Evolutionary conservation across 1,284 basidiomycete genomes (phyloP), one percentile per base, ranked within the genome.

Genomic region (Boletus smithii): DNA sequence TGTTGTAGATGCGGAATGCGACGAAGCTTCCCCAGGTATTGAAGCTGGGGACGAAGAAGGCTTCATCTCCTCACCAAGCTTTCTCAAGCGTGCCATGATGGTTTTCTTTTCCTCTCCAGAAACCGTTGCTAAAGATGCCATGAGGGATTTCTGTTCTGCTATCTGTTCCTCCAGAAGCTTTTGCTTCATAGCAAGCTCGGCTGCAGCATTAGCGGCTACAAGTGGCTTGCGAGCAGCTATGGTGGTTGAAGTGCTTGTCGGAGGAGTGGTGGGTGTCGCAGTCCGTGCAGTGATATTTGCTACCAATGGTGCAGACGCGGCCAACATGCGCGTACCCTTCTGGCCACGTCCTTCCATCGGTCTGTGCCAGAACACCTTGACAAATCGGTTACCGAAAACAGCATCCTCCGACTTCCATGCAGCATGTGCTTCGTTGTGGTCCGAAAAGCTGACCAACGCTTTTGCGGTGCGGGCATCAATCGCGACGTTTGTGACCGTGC

Each of bases 351-450:
- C 92, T 46, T 88, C 88, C 78, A 92, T 80, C 3, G 92, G 92
- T 56, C 85, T 76, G 71, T 95, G 92, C 92, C 92, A 95, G 58
- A 93, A 88, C 33, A 95, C 77, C 67, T 95, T 97, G 57, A 97
- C 93, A 64, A 97, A 97, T 33, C 95, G 82, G 59, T 94, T 95
- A 14, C 84, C 85, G 62, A 97, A 97, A 22, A 97, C 87, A 14
- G 93, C 92, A 51, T 95, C 92, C 63, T 95, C 91, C 22, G 83
- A 85, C 65, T 88, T 90, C 88, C 95, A 94, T 0, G 95, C 95
- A 18, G 81, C 76, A 59, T 87, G 83, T 1, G 95, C 95, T 62
- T 95, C 88, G 18, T 79, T 79, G 59, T 94, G 91, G n/a, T 77
- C 80, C 16, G 83, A 77, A 67, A 95, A 98, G 55, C 85, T 91